Evolutionary conservation across 2,329 filamentous ascomycete species (phyloP).

Genomic region (Coniochaeta ligniaria): DNA sequence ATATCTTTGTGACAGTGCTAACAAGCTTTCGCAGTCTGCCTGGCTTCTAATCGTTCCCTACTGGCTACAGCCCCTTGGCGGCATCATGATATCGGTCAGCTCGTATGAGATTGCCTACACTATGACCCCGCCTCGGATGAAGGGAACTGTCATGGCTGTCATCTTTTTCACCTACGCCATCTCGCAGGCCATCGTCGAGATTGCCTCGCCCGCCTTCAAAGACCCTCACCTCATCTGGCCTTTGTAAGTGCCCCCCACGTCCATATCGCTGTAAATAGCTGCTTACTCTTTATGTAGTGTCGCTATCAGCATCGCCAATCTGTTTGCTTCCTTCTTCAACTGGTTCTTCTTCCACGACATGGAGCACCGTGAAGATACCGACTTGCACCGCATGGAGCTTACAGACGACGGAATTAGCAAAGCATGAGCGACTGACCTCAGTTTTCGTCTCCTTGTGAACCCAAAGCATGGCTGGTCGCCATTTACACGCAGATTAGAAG

Average conservation of each 20-base stretch:
- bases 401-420: not conserved
- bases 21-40: conserved; percentile 3
- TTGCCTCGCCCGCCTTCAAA: not conserved
- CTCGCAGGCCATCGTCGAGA: not conserved
- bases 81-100: conserved; percentile 9
- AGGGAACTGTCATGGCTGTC: conserved; percentile 10
- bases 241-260: not conserved
- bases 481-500: no score
- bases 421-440: no score
- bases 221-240: conserved; percentile 1
- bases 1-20: no score
- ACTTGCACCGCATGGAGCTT: not conserved
- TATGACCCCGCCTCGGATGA: conserved; percentile 9
- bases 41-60: conserved; percentile 7
- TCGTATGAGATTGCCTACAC: conserved; percentile 9
- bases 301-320: conserved; percentile 1
- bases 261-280: not conserved
- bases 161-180: conserved; percentile 9
- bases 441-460: no score
- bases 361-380: not conserved
- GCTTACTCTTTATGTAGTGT: not conserved
- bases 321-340: conserved; percentile 1
- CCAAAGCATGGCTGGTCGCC: no score
- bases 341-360: not conserved
- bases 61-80: conserved; percentile 7